Base-by-base conservation (phyloP, 2,329 filamentous ascomycete species). In the Xylaria arbuscula region DNA sequence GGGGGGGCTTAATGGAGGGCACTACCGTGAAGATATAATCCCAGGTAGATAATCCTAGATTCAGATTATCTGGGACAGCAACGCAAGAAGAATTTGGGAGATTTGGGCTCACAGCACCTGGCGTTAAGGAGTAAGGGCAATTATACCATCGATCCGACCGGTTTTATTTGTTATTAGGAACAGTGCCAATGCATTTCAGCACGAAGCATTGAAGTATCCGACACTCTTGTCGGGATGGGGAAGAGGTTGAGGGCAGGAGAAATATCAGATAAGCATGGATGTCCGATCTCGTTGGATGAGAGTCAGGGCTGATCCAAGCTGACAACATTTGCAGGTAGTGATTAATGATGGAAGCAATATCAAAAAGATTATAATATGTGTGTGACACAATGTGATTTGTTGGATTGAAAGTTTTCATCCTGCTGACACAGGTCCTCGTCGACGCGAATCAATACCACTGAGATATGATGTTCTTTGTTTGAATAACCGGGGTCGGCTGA, bases 101-200 rank as follows among this genome's bases (percentile, higher is more conserved):
- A 72, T 68, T 72, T 69, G 72, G 73, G 70, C 72, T 74, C 73
- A 76, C 73, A 77, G 75, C 74, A 77, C 69, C 72, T 72, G 76
- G 77, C 76, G 76, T 78, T 78, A 71, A 71, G 75, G 76, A 74
- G 73, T 68, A 70, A 72, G 74, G 73, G 72, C 72, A 70, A 75
- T 67, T 78, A 78, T 78, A 78, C 76, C 76, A 78, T 74, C 72
- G 69, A 71, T 74, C 71, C 68, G 48, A 75, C 73, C 66, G 47
- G 68, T 74, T 72, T 75, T 76, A 71, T 76, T 74, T 76, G 72
- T 74, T 72, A 71, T 38, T 47, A 56, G 34, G 45, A 63, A 56
- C 53, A 63, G 58, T 62, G 61, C 54, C 57, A 55, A 57, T 51
- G 50, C 62, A 50, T 54, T 67, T 67, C 63, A 61, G 63, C 32